These are phyloP conservation scores for Ascoidea asiatica DNA, from an alignment of 805 yeast genomes.

Conservation along the genomic window DNA sequence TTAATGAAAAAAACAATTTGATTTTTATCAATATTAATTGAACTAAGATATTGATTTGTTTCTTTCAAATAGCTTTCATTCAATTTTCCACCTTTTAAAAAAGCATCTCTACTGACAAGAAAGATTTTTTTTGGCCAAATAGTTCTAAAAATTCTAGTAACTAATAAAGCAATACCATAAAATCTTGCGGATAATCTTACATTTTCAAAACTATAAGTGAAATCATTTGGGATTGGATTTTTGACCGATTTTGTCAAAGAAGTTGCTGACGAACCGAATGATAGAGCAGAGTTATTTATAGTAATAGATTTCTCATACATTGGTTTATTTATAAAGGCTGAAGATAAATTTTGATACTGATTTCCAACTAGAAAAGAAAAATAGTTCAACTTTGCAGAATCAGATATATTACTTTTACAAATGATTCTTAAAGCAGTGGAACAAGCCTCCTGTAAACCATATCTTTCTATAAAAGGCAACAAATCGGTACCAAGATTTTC, in stretches of 20 bases:
- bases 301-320: slow-evolving; percentile 18
- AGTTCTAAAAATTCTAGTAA: slow-evolving; percentile 66
- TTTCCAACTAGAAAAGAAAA: slow-evolving; percentile 22
- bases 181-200: slow-evolving; percentile 88
- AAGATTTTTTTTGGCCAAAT: slow-evolving; percentile 72
- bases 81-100: slow-evolving; percentile 20
- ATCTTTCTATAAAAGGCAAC: slow-evolving; percentile 56
- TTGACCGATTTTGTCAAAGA: slow-evolving; percentile 5
- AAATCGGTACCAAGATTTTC: slow-evolving; percentile 59
- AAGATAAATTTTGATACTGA: slow-evolving; percentile 25
- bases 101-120: slow-evolving; percentile 19
- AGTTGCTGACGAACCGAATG: slow-evolving; percentile 4
- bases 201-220: slow-evolving; percentile 40
- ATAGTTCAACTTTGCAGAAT: slow-evolving; percentile 27
- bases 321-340: slow-evolving; percentile 28
- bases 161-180: slow-evolving; percentile 70
- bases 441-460: slow-evolving; percentile 84
- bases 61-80: slow-evolving; percentile 19
- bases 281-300: slow-evolving; percentile 9
- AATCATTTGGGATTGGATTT: slow-evolving; percentile 12
- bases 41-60: slow-evolving; percentile 21
- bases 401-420: slow-evolving; percentile 57
- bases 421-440: slow-evolving; percentile 78
- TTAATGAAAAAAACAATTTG: slow-evolving; percentile 34
- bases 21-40: slow-evolving; percentile 26